These are phyloP conservation scores for Tephrocybe sp. DNA, from an alignment of 768 basidiomycete species.

Conservation along the genomic window DNA sequence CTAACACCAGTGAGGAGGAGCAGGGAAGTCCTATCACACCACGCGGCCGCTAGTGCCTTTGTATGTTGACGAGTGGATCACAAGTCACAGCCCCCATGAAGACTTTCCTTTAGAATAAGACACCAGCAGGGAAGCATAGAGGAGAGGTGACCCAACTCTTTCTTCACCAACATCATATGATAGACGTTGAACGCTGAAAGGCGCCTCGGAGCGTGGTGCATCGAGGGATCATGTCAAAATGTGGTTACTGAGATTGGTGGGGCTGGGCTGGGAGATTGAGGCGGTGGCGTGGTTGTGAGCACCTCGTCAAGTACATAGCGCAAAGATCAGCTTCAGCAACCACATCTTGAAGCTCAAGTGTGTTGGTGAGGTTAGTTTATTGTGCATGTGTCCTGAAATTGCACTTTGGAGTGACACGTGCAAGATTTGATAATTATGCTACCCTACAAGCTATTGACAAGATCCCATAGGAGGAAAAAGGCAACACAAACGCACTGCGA, in stretches of 20 bases:
- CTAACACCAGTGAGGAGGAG: constrained; percentile 85
- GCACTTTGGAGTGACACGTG: too few species aligned
- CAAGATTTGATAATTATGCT: too few species aligned
- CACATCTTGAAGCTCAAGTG: too few species aligned
- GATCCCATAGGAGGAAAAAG: too few species aligned
- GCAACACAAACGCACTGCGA: too few species aligned
- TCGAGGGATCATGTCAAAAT: constrained; percentile 96
- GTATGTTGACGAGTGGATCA: constrained; percentile 28
- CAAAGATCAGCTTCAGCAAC: too few species aligned
- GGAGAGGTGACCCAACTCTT: constrained; percentile 76
- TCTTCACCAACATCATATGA: constrained; percentile 92
- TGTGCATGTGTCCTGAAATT: too few species aligned
- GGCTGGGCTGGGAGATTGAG: neutral
- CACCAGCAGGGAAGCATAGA: constrained; percentile 64
- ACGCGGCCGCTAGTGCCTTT: constrained; percentile 31
- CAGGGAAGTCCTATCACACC: constrained; percentile 86
- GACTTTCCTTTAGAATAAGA: constrained; percentile 84
- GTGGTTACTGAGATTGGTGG: constrained; percentile 5
- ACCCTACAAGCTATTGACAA: too few species aligned
- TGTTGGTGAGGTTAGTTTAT: too few species aligned
- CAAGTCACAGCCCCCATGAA: constrained; percentile 41
- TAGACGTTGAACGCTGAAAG: constrained; percentile 97
- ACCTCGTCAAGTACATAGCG: too few species aligned
- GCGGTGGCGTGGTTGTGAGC: too few species aligned
- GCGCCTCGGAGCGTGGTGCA: constrained; percentile 76